phyloP scores from a whole-genome alignment of 805 yeast species.

The Nakazawaea anatomiae region DNA sequence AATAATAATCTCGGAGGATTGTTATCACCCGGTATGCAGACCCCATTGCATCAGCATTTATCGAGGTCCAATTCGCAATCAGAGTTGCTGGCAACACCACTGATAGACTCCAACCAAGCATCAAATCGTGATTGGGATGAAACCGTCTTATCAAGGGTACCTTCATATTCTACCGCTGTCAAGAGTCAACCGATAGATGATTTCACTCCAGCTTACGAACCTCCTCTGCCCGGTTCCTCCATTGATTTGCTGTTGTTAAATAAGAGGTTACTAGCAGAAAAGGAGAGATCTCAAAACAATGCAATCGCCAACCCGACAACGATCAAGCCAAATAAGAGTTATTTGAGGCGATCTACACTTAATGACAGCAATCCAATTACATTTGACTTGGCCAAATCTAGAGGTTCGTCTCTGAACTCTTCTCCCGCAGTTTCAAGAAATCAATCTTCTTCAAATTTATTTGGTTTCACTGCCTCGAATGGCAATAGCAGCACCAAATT shows the following conservation, averaged over 20 bases:
- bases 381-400: constrained; percentile 21
- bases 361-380: constrained; percentile 15
- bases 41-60: constrained; percentile 50
- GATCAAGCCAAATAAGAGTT: constrained; percentile 7
- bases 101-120: not conserved
- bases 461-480: constrained; percentile 8
- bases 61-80: constrained; percentile 52
- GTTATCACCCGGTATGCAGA: constrained; percentile 33
- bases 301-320: not conserved
- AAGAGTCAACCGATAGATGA: constrained; percentile 42
- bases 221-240: constrained; percentile 37
- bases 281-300: not conserved
- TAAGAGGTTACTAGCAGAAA: constrained; percentile 18
- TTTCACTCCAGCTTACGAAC: constrained; percentile 69
- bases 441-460: constrained; percentile 27
- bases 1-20: constrained; percentile 11
- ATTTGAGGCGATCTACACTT: constrained; percentile 12
- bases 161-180: constrained; percentile 79
- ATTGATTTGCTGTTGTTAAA: constrained; percentile 25
- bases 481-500: constrained; percentile 6
- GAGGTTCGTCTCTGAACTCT: constrained; percentile 26
- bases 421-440: constrained; percentile 36
- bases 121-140: constrained; percentile 32
- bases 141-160: constrained; percentile 58
- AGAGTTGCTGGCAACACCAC: constrained; percentile 11